These are phyloP conservation scores for Setaria viridis DNA, from an alignment of 202 grass and related monocot species.

Conservation along the genomic window DNA sequence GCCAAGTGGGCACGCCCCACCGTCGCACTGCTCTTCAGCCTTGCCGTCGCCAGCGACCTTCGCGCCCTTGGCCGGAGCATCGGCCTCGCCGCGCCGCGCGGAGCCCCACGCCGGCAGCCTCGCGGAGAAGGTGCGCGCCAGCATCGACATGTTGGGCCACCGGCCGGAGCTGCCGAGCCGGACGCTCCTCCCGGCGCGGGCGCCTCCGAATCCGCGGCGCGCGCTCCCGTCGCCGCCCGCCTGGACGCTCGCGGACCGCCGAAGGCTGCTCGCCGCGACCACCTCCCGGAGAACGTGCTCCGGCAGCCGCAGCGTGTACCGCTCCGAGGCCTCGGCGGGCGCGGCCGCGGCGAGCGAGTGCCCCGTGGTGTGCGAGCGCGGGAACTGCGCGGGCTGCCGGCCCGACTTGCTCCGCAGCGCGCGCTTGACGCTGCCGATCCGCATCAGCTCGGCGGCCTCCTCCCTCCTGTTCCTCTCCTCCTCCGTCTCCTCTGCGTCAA, in stretches of 20 bases:
- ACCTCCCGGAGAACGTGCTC: conserved; percentile 58
- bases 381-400: conserved; percentile 45
- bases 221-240: conserved; percentile 41
- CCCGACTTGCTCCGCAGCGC: conserved; percentile 56
- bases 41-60: conserved; percentile 35
- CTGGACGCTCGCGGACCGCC: conserved; percentile 65
- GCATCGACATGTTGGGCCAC: conserved; percentile 51
- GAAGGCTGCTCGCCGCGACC: conserved; percentile 51
- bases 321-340: conserved; percentile 17
- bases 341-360: conserved; percentile 42
- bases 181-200: conserved; percentile 48
- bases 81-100: conserved; percentile 21
- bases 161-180: conserved; percentile 55
- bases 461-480: conserved; percentile 50
- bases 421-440: conserved; percentile 66
- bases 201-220: conserved; percentile 16
- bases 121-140: conserved; percentile 50
- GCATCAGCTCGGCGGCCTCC: conserved; percentile 57
- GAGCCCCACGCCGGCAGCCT: conserved; percentile 60
- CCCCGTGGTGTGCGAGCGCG: conserved; percentile 70
- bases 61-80: conserved; percentile 38
- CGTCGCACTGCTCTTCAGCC: conserved; percentile 17
- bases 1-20: conserved; percentile 23
- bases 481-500: conserved; percentile 41
- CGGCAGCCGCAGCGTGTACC: conserved; percentile 72